phyloP scores from a whole-genome alignment of 371 early-diverging fungal genomes.

The Polyrhizophydium stewartii region DNA sequence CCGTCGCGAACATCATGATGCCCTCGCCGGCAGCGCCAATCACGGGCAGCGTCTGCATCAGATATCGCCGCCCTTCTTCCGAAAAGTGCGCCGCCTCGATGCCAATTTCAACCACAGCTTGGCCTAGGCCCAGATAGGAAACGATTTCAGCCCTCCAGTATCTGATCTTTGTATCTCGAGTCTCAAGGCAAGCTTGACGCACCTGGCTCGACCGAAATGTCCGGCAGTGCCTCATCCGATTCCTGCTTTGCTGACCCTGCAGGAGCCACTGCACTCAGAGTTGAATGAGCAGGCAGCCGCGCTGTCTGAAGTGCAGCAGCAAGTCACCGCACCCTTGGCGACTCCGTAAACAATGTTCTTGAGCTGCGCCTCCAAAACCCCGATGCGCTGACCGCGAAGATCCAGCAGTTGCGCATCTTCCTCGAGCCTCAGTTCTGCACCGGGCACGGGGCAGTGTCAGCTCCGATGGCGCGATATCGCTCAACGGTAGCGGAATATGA shows the following conservation, averaged over 20 bases:
- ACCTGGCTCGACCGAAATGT: no score
- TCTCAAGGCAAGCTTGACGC: no score
- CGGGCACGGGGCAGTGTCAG: not conserved
- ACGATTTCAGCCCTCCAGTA: no score
- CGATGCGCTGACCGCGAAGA: conserved; percentile 37
- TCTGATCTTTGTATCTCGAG: no score
- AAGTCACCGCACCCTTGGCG: conserved; percentile 35
- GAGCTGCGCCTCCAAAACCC: conserved; percentile 40
- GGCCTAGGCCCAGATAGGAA: conserved; percentile 20
- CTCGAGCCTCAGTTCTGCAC: conserved; percentile 40
- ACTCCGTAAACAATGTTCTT: conserved; percentile 37
- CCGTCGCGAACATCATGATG: conserved; percentile 29
- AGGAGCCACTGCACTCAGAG: no score
- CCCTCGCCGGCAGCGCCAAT: conserved; percentile 1
- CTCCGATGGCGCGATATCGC: no score
- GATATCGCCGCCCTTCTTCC: conserved; percentile 23
- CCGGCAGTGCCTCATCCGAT: no score
- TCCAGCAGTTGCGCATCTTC: conserved; percentile 42
- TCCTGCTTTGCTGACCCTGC: no score
- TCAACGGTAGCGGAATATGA: not conserved
- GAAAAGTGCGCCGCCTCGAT: conserved; percentile 35
- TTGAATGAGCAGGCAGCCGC: no score
- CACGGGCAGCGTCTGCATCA: conserved; percentile 12
- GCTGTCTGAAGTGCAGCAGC: no score
- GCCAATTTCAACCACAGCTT: conserved; percentile 39